Conservation (phyloP, 331 rosid genomes). For the Quercus phellos region DNA sequence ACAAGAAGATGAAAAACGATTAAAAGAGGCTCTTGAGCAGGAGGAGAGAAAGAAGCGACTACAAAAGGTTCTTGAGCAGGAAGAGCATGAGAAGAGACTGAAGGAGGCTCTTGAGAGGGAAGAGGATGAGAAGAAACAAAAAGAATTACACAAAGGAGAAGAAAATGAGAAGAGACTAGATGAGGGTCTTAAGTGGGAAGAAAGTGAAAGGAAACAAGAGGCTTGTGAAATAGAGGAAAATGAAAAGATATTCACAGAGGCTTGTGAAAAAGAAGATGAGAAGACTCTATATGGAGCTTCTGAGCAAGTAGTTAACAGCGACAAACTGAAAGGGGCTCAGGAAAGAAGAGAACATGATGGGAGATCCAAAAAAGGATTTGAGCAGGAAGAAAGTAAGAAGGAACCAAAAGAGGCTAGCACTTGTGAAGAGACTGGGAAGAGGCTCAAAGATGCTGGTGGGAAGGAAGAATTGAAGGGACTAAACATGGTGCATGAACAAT, state of each 20-base stretch:
- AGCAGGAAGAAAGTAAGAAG: slow-evolving; percentile 31
- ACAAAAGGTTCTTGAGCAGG: slow-evolving; percentile 30
- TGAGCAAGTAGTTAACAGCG: slow-evolving; percentile 5
- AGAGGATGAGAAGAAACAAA: slow-evolving; percentile 20
- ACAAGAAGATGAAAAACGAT: slow-evolving; percentile 28
- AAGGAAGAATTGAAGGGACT: slow-evolving; percentile 25
- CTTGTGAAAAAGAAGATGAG: not conserved
- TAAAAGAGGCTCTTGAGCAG: slow-evolving; percentile 13
- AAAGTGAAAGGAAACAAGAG: slow-evolving; percentile 13
- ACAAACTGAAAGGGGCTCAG: slow-evolving; percentile 14
- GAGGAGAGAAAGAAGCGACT: slow-evolving; percentile 17
- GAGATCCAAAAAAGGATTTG: slow-evolving; percentile 23
- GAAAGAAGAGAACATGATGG: slow-evolving; percentile 20
- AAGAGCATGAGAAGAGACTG: slow-evolving; percentile 38
- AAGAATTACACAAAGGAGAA: slow-evolving; percentile 24
- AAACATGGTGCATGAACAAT: slow-evolving; percentile 30
- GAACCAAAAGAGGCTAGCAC: slow-evolving; percentile 26
- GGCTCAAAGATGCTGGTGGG: slow-evolving; percentile 26
- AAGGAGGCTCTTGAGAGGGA: slow-evolving; percentile 25
- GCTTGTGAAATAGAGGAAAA: slow-evolving; percentile 15
- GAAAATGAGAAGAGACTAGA: slow-evolving; percentile 31
- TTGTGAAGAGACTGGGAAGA: slow-evolving; percentile 25
- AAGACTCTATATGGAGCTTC: slow-evolving; percentile 24
- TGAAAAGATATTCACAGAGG: slow-evolving; percentile 18
- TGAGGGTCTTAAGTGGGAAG: slow-evolving; percentile 27